phyloP scores from a whole-genome alignment of 352 stramenopile genomes.

The Phytophthora constricta region DNA sequence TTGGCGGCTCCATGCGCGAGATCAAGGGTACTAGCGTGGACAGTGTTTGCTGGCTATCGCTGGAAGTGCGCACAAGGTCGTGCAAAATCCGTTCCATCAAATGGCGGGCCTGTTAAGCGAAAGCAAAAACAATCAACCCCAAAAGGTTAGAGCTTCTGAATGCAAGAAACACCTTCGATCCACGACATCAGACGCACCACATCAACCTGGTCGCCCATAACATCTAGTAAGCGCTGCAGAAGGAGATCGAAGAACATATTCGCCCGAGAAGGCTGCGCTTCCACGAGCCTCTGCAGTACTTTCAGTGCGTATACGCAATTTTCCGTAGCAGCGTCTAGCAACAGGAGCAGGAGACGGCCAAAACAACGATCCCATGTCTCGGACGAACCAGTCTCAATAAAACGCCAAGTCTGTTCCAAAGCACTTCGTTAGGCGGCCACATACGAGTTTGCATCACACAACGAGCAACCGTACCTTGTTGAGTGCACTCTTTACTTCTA shows the following conservation, averaged over 20 bases:
- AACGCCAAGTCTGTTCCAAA: constrained; percentile 38
- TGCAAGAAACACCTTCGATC: not conserved
- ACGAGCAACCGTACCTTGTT: constrained; percentile 46
- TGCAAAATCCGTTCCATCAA: constrained; percentile 59
- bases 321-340: constrained; percentile 56
- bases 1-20: constrained; percentile 42
- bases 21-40: constrained; percentile 50
- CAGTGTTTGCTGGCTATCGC: constrained; percentile 44
- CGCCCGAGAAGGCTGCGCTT: constrained; percentile 43
- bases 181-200: constrained; percentile 36
- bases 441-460: not conserved
- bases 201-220: constrained; percentile 46
- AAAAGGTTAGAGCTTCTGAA: not conserved
- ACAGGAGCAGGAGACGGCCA: constrained; percentile 45
- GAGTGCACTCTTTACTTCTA: constrained; percentile 46
- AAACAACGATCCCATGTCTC: constrained; percentile 54
- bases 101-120: constrained; percentile 45
- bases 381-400: constrained; percentile 32
- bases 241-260: constrained; percentile 70
- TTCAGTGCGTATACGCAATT: constrained; percentile 60
- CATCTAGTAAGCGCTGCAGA: constrained; percentile 59
- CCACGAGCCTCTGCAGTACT: constrained; percentile 55
- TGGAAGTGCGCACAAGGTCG: constrained; percentile 39
- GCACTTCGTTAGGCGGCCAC: constrained; percentile 6
- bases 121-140: not conserved